phyloP scores from a whole-genome alignment of 2,329 filamentous ascomycete species.

The Didymella sp. region DNA sequence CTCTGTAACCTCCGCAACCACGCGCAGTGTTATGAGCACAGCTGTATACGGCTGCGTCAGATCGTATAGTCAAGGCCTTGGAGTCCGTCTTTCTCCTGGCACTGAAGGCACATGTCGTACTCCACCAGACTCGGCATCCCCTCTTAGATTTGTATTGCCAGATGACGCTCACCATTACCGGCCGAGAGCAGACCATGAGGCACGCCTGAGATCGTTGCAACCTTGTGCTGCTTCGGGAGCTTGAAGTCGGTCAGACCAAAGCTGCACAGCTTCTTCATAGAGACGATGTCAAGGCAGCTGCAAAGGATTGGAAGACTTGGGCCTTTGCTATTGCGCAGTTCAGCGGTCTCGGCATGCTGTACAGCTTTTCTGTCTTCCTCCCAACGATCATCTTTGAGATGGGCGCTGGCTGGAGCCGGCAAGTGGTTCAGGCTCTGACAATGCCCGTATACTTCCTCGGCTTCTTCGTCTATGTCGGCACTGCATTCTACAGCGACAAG shows the following conservation, averaged over 20 bases:
- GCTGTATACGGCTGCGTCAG: neutral
- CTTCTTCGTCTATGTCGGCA: constrained; percentile 31
- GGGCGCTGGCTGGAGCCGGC: constrained; percentile 32
- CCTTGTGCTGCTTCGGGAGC: constrained; percentile 38
- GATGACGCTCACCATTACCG: neutral
- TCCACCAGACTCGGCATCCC: neutral
- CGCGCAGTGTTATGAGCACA: neutral
- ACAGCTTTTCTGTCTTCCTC: constrained; percentile 38
- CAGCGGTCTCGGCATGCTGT: constrained; percentile 33
- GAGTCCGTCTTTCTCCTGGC: neutral
- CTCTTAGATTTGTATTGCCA: neutral
- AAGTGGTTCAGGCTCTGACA: constrained; percentile 40
- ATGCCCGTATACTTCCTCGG: constrained; percentile 43
- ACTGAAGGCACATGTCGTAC: neutral
- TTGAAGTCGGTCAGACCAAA: constrained; percentile 53
- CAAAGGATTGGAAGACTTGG: constrained; percentile 46
- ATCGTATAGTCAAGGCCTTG: neutral
- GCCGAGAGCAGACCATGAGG: neutral
- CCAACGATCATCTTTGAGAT: constrained; percentile 43
- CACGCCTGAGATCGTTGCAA: constrained; percentile 25
- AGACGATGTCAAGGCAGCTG: constrained; percentile 58
- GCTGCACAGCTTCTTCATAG: constrained; percentile 56
- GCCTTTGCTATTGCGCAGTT: constrained; percentile 56
- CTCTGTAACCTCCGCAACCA: neutral
- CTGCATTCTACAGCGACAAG: constrained; percentile 37